A percentile compares a stretch with the other conserved stretches of the same genome.
Evolutionary conservation across 2,329 filamentous ascomycete genomes (phyloP).

Genomic region (Hymenotorrendiella dingleyae): DNA sequence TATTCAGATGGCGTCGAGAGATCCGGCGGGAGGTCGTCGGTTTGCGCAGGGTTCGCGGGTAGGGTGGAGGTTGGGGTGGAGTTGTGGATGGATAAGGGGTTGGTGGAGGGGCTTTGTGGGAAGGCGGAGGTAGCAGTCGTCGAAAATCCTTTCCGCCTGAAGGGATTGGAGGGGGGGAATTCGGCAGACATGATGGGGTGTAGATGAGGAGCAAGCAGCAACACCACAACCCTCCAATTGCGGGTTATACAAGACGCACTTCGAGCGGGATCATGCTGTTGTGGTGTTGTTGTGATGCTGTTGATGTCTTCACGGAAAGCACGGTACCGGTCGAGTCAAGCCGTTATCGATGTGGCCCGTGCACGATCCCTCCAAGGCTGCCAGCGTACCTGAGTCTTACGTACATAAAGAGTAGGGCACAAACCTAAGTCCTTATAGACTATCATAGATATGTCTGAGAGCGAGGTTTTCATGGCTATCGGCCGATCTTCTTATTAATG

Average conservation of each 20-base stretch:
- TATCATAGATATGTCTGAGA: too few species aligned
- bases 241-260: background rate
- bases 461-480: too few species aligned
- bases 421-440: too few species aligned
- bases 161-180: slow-evolving; percentile 30
- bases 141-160: slow-evolving; percentile 30
- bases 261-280: slow-evolving; percentile 3
- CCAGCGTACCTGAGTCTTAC: too few species aligned
- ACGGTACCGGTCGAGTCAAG: too few species aligned
- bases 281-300: slow-evolving; percentile 2
- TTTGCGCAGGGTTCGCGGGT: slow-evolving; percentile 7
- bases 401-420: too few species aligned
- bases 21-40: slow-evolving; percentile 15
- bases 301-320: slow-evolving; percentile 9
- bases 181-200: slow-evolving; percentile 25
- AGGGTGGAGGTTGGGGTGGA: slow-evolving; percentile 16
- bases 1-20: slow-evolving; percentile 8
- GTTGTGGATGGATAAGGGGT: too few species aligned
- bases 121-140: too few species aligned
- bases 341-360: too few species aligned
- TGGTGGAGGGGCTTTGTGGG: slow-evolving; percentile 8
- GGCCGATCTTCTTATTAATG: too few species aligned
- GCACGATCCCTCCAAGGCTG: too few species aligned
- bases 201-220: slow-evolving; percentile 7
- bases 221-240: background rate